These are phyloP conservation scores for Daldinia sp. DNA, from an alignment of 2,329 filamentous ascomycete genomes.

Conservation along the genomic window DNA sequence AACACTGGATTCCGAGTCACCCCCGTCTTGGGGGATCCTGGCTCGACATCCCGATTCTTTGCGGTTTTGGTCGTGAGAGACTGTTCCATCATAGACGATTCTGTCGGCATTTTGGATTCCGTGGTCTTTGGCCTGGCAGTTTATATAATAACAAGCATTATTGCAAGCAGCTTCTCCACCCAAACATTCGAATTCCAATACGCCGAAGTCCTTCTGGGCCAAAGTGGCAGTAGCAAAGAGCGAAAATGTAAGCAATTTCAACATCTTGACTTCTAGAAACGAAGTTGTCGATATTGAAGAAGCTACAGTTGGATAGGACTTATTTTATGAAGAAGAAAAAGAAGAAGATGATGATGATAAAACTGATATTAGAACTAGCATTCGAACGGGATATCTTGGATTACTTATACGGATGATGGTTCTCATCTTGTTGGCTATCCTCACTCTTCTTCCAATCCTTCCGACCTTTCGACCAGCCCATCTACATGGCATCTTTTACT, in stretches of 20 bases:
- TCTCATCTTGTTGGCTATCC: too few species aligned
- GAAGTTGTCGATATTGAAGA: too few species aligned
- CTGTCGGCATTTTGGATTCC: neutral
- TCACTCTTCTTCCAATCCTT: too few species aligned
- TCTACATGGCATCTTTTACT: too few species aligned
- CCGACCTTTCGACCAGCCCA: too few species aligned
- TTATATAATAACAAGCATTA: neutral
- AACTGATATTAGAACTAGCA: too few species aligned
- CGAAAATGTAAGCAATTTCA: neutral
- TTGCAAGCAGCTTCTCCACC: neutral
- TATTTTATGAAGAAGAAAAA: too few species aligned
- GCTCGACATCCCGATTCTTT: neutral
- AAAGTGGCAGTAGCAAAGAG: neutral
- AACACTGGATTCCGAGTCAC: neutral
- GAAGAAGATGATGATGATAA: too few species aligned
- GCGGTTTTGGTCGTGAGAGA: neutral
- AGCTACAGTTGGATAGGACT: too few species aligned
- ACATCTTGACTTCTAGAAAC: neutral
- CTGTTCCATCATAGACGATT: neutral
- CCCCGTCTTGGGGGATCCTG: neutral
- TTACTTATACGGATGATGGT: too few species aligned
- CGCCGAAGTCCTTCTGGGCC: neutral
- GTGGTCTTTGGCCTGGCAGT: neutral
- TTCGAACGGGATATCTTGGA: too few species aligned
- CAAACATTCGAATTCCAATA: neutral